Base-by-base conservation (phyloP, 2,329 filamentous ascomycete species). In the Leptographium flavum region DNA sequence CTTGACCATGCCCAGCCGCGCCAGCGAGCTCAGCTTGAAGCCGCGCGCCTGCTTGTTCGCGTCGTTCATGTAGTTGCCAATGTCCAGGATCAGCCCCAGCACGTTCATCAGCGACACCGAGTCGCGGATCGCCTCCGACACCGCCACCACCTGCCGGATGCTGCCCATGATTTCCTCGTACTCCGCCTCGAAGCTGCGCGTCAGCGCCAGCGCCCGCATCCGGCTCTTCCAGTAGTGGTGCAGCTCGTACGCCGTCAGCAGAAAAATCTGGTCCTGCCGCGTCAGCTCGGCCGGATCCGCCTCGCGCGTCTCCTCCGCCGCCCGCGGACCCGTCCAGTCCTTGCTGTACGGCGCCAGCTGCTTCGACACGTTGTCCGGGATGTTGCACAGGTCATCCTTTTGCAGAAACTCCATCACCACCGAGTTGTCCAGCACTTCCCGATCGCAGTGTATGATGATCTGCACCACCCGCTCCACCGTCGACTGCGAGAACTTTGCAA, bases 61-160 rank as follows among this genome's bases (percentile, higher is more conserved):
- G 60, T 96, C 92, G 69, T 98, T 98, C 92, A 98, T 98, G 72
- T 94, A 98, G 64, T 98, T 98, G 63, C 92, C 92, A 58, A 98
- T 94, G 62, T 95, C 90, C 56, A 98, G 70, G 63, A 98, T 98
- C 50, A 96, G 73, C 48, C 90, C 88, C 46, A 98, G 76, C 39
- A 98, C 87, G 53, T 94, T 95, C 81, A 96, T 94, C 56, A 98
- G 67, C 23, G 87, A 83, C 23, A 94, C 87, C 1, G 88, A 95
- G 58, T 94, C 87, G 40, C 90, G 78, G 45, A 98, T 68, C 10
- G 87, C 84, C 64, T 96, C 90, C 5, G 88, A 90, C 9, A 94
- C 87, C 27, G 69, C 68, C 31, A 93, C 83, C n/a, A 98, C 79
- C 49, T 92, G 80, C 52, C 81, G 81, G 49, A 96, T 76, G 66